Conservation (phyloP, 2,329 filamentous ascomycete species). For the Blastomyces emzantsi region DNA sequence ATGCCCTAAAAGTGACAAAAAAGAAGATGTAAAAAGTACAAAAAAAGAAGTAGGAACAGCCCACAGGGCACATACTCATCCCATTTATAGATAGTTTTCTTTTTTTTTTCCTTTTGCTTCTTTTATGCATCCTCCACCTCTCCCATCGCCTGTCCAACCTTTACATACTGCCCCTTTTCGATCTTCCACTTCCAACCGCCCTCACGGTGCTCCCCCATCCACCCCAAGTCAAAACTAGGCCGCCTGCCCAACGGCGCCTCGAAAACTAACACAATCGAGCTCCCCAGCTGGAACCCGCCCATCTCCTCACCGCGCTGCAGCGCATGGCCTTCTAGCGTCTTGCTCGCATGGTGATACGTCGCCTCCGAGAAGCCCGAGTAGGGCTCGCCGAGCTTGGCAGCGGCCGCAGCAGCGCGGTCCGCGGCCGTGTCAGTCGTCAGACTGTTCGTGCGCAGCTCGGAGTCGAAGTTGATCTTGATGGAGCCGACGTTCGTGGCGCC, state of each 20-base stretch:
- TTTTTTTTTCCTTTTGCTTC: neutral
- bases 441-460: conserved; percentile 85
- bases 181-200: conserved; percentile 80
- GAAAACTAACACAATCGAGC: conserved; percentile 91
- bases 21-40: neutral
- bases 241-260: conserved; percentile 67
- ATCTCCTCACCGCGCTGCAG: conserved; percentile 87
- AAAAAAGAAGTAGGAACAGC: neutral
- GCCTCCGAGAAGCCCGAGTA: conserved; percentile 92
- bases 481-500: conserved; percentile 96
- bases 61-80: neutral
- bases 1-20: neutral
- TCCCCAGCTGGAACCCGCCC: conserved; percentile 94
- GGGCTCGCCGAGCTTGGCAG: conserved; percentile 63
- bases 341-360: conserved; percentile 69
- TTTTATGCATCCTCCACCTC: conserved; percentile 42
- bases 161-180: conserved; percentile 76
- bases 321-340: conserved; percentile 71
- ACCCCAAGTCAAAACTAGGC: conserved; percentile 52
- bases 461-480: conserved; percentile 95
- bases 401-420: conserved; percentile 73
- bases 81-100: neutral
- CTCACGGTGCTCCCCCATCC: conserved; percentile 47
- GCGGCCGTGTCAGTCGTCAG: conserved; percentile 87
- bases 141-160: conserved; percentile 80